phyloP scores from a whole-genome alignment of 208 protist species.

The Acanthamoeba royreba region DNA sequence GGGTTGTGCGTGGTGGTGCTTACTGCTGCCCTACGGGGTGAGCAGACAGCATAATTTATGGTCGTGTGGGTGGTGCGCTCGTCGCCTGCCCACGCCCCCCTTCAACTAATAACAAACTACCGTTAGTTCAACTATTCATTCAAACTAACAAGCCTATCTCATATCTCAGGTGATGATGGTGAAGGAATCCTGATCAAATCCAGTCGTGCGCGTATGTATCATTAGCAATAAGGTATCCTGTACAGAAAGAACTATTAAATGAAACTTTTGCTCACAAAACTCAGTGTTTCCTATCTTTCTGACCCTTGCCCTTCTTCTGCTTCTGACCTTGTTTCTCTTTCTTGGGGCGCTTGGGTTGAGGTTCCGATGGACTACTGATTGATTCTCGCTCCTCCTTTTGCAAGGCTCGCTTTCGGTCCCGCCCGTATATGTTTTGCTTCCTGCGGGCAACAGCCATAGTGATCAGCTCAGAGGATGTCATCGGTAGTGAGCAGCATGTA shows the following conservation, averaged over 20 bases:
- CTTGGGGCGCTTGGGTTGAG: background rate
- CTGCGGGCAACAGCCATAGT: background rate
- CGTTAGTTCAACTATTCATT: too few relatives aligned
- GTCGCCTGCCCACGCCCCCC: conserved; percentile 33
- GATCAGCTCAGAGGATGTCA: background rate
- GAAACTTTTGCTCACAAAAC: background rate
- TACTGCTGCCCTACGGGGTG: conserved; percentile 32
- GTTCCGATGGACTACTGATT: background rate
- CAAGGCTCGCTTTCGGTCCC: background rate
- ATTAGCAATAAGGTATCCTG: background rate
- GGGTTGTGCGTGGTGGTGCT: conserved; percentile 35
- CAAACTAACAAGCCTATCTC: too few relatives aligned
- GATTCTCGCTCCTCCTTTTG: background rate
- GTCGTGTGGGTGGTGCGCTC: conserved; percentile 28
- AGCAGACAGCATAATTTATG: conserved; percentile 46
- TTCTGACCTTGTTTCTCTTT: background rate
- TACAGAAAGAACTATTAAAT: background rate
- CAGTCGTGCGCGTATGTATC: too few relatives aligned
- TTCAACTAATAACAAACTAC: background rate
- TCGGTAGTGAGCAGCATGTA: background rate
- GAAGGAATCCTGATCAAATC: too few relatives aligned
- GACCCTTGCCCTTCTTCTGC: background rate
- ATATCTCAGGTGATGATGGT: too few relatives aligned
- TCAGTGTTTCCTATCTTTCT: background rate
- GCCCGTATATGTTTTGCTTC: background rate